Base-by-base conservation (phyloP, 2,329 filamentous ascomycete genomes). In the Cyphellophora attinorum region DNA sequence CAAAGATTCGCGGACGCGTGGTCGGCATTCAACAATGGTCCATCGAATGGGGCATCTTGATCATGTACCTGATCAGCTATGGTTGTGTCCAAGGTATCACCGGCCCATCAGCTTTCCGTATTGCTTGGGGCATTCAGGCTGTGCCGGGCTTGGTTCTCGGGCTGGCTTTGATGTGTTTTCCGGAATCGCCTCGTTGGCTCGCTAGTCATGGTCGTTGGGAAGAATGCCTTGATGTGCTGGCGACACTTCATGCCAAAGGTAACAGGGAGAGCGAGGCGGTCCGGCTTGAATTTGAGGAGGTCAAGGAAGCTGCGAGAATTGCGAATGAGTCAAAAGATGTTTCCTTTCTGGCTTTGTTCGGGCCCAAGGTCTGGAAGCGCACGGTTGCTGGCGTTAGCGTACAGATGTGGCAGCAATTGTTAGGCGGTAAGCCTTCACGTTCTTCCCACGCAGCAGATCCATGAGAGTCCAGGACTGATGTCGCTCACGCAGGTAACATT, bases 71-170 rank as follows among this genome's bases (percentile, higher is more conserved):
- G 52, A 74, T 81, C 58, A 25, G 21, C 21, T 25, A 25, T n/a
- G 21, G 21, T n/a, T 25, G 21, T 25, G 21, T 25, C 8, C 21
- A 25, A n/a, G 21, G 21, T n/a, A n/a, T 25, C 8, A 25, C 21
- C 21, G 21, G 21, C 21, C 21, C 21, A n/a, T 63, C 18, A 65
- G 65, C 0, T 61, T 78, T 71, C 72, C 53, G 21, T n/a, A 25
- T 25, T 25, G 21, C 21, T 25, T 25, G 21, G 21, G 21, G 21
- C n/a, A n/a, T 89, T 0, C 83, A 89, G 49, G 62, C 85, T 2
- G 62, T 68, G 0, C 83, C 82, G 0, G 81, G 80, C 0, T 41
- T 79, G 0, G 43, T 83, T 4, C 69, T 89, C 2, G 73, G 77
- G 5, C 44, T 68, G 3, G 83, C 83, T 21, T 85, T 86, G 70